Evolutionary conservation across 2,329 filamentous ascomycete genomes (phyloP).

Genomic region (Orbilia blumenaviensis): DNA sequence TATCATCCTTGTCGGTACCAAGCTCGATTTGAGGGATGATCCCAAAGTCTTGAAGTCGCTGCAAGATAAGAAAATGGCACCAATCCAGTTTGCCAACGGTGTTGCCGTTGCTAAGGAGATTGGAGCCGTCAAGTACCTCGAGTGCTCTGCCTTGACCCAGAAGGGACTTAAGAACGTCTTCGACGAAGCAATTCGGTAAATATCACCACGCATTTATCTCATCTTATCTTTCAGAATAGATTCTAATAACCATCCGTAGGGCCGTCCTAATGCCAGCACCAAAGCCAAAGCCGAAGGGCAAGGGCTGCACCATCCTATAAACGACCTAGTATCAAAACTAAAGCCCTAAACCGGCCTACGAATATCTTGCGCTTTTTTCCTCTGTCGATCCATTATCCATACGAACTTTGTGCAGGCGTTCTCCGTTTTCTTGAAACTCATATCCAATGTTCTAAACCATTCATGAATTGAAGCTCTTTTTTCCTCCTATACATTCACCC

Average conservation of each 20-base stretch:
- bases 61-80: constrained; percentile 91
- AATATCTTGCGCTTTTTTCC: constrained; percentile 20
- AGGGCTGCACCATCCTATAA: constrained; percentile 72
- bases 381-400: constrained; percentile 12
- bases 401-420: constrained; percentile 28
- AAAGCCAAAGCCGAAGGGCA: constrained; percentile 69
- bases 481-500: constrained; percentile 19
- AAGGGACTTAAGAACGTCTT: constrained; percentile 98
- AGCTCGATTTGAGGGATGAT: constrained; percentile 99
- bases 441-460: constrained; percentile 39
- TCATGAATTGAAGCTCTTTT: constrained; percentile 37
- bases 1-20: constrained; percentile 98
- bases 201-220: constrained; percentile 55
- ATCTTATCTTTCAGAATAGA: neutral
- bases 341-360: neutral
- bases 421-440: constrained; percentile 28
- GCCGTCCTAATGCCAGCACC: constrained; percentile 77
- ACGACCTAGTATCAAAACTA: constrained; percentile 8
- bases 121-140: constrained; percentile 89
- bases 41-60: constrained; percentile 84
- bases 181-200: constrained; percentile 95
- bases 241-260: constrained; percentile 58
- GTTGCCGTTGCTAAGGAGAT: constrained; percentile 91
- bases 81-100: constrained; percentile 94
- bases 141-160: constrained; percentile 96